These are phyloP conservation scores for Nothophaeocryptopus gaeumannii DNA, from an alignment of 2,329 filamentous ascomycete species.

Conservation along the genomic window DNA sequence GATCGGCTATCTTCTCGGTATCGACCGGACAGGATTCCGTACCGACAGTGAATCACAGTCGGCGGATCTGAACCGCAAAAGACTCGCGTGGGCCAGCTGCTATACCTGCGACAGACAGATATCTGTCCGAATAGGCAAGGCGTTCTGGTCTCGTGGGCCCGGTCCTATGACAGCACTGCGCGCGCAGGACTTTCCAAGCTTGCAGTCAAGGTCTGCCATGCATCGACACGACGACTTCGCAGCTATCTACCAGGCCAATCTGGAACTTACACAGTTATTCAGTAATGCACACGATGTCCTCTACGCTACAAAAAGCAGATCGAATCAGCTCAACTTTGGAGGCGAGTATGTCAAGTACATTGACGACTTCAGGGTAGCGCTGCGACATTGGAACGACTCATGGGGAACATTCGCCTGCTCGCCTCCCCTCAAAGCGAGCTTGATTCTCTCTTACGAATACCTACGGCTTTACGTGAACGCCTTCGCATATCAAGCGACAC, in stretches of 20 bases:
- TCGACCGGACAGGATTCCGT: slow-evolving; percentile 35
- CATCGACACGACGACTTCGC: slow-evolving; percentile 32
- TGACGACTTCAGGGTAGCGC: slow-evolving; percentile 34
- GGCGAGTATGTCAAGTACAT: slow-evolving; percentile 38
- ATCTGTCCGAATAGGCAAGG: slow-evolving; percentile 35
- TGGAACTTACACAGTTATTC: slow-evolving; percentile 36
- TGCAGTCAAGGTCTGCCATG: slow-evolving; percentile 22
- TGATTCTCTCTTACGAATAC: slow-evolving; percentile 64
- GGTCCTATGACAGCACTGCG: slow-evolving; percentile 34
- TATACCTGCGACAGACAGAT: slow-evolving; percentile 36
- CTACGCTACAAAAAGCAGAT: slow-evolving; percentile 34
- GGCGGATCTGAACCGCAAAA: slow-evolving; percentile 32
- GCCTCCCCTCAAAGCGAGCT: slow-evolving; percentile 56
- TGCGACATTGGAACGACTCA: slow-evolving; percentile 33
- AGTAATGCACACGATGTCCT: slow-evolving; percentile 36
- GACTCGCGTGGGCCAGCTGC: slow-evolving; percentile 35
- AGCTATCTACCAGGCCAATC: slow-evolving; percentile 34
- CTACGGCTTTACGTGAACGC: slow-evolving; percentile 64
- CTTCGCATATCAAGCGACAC: slow-evolving; percentile 58
- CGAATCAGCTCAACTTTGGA: slow-evolving; percentile 34
- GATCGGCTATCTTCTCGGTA: slow-evolving; percentile 35
- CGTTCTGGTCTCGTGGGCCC: slow-evolving; percentile 35
- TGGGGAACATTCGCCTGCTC: slow-evolving; percentile 41
- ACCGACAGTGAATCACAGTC: slow-evolving; percentile 29
- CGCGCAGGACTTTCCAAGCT: slow-evolving; percentile 33